Evolutionary conservation across 2,329 filamentous ascomycete genomes (phyloP).

Genomic region (Scedosporium minutisporum): DNA sequence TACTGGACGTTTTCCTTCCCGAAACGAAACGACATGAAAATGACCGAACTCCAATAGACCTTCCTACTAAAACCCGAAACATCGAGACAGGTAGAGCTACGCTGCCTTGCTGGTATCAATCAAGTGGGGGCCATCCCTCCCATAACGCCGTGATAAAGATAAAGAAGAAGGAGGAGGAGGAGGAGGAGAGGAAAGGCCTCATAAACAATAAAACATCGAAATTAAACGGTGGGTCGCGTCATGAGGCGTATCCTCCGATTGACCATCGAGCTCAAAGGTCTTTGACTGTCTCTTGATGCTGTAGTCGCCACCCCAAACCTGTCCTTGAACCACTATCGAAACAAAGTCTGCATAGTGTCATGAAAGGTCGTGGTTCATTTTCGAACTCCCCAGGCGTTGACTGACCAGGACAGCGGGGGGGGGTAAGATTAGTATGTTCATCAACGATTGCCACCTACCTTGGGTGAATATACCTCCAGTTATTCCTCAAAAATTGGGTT

Average conservation of each 20-base stretch:
- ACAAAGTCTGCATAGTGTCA: background rate
- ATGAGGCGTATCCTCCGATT: too few species aligned
- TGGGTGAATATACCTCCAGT: background rate
- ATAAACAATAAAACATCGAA: too few species aligned
- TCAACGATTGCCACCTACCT: slow-evolving; percentile 9
- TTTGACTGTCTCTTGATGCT: too few species aligned
- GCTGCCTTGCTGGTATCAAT: background rate
- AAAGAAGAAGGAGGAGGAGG: background rate
- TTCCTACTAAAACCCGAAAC: background rate
- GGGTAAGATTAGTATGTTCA: slow-evolving; percentile 6
- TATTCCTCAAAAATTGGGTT: background rate
- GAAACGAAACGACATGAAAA: background rate
- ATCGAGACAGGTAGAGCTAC: background rate
- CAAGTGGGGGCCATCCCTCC: background rate
- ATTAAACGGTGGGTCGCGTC: too few species aligned
- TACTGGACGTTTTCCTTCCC: background rate
- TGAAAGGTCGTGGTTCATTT: background rate
- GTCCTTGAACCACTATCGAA: background rate
- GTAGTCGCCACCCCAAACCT: too few species aligned
- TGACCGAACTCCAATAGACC: background rate
- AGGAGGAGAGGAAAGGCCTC: too few species aligned
- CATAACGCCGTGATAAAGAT: background rate
- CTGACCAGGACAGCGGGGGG: background rate
- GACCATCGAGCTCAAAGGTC: too few species aligned
- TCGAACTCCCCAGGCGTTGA: background rate